Conservation (phyloP, 768 basidiomycete species). For the Phlegmacium glaucopus region DNA sequence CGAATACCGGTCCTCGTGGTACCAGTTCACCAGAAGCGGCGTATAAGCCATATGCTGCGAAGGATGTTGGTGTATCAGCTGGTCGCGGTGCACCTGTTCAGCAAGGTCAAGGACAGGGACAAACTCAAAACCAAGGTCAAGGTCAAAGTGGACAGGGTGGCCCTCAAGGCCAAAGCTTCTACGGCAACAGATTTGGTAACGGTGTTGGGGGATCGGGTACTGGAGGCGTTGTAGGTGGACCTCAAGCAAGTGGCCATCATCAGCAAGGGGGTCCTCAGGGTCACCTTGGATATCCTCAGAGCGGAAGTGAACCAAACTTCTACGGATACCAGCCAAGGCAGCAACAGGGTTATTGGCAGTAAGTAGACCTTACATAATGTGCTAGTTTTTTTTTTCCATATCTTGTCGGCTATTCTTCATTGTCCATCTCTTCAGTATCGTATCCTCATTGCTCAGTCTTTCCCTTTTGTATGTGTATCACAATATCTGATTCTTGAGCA, state of each 20-base stretch:
- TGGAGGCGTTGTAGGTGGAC: constrained; percentile 35
- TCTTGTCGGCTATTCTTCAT: too few species aligned
- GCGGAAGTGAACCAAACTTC: constrained; percentile 61
- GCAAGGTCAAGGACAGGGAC: constrained; percentile 50
- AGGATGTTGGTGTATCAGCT: constrained; percentile 55
- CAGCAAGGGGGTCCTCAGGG: constrained; percentile 48
- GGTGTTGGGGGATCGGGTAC: constrained; percentile 34
- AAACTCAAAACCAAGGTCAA: constrained; percentile 49
- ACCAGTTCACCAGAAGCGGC: constrained; percentile 66
- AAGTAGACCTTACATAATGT: constrained; percentile 12
- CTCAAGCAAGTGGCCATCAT: constrained; percentile 40
- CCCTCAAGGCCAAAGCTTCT: constrained; percentile 50
- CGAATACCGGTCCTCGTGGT: constrained; percentile 44
- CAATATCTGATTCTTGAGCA: too few species aligned
- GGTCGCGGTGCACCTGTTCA: constrained; percentile 41
- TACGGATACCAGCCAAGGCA: constrained; percentile 71
- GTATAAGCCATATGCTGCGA: constrained; percentile 73
- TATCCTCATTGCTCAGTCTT: too few species aligned
- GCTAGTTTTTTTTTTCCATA: too few species aligned
- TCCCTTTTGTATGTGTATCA: too few species aligned
- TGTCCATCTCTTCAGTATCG: too few species aligned
- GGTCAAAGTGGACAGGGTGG: constrained; percentile 44
- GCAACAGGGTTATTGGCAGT: constrained; percentile 64
- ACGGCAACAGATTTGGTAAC: constrained; percentile 43
- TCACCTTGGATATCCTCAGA: constrained; percentile 63